Base-by-base conservation (phyloP, 345 rosid genomes). In the Leavenworthia alabamica region DNA sequence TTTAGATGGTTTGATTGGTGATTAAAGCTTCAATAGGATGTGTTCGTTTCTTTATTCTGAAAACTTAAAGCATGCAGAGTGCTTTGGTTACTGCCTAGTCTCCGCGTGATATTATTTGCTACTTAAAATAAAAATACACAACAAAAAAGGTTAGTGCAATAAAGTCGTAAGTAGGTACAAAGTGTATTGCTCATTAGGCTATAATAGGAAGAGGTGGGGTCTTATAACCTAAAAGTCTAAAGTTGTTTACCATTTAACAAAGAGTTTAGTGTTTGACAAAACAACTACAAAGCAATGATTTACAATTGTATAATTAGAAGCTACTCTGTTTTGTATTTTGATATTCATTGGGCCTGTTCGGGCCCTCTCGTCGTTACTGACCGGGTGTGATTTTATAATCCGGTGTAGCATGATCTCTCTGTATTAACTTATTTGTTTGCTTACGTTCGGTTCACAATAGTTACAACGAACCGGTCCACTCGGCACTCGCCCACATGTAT, bases 131-230 rank as follows among this genome's bases (percentile, higher is more conserved):
- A n/a, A n/a, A n/a, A n/a, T n/a, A n/a, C n/a, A 20, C 10, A 56
- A n/a, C 54, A 20, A 33, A 68, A 68, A 68, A 51, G 23, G 16
- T 0, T 50, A 24, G 41, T 60, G 67, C 32, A n/a, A 42, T 60
- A 68, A 68, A 68, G 73, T 68, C 73, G 53, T 24, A 26, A 42
- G 60, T 59, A 49, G 60, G 72, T 59, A 66, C 64, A 64, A 41
- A 8, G 60, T 41, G 59, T 56, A 41, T 43, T 13, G 52, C 43
- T 41, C 68, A 64, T 29, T 42, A 52, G 56, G 47, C 48, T 45
- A 24, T 62, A 68, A 6, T 43, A 59, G 37, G 60, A 37, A 60
- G 66, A 50, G 42, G 16, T 62, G 66, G 53, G 66, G 53, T 51
- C 60, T 41, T 59, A 6, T 40, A 59, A 50, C 54, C 60, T 50